Evolutionary conservation across 2,329 filamentous ascomycete genomes (phyloP), one percentile per base, ranked within the genome.

Genomic region (Claviceps digitariae): DNA sequence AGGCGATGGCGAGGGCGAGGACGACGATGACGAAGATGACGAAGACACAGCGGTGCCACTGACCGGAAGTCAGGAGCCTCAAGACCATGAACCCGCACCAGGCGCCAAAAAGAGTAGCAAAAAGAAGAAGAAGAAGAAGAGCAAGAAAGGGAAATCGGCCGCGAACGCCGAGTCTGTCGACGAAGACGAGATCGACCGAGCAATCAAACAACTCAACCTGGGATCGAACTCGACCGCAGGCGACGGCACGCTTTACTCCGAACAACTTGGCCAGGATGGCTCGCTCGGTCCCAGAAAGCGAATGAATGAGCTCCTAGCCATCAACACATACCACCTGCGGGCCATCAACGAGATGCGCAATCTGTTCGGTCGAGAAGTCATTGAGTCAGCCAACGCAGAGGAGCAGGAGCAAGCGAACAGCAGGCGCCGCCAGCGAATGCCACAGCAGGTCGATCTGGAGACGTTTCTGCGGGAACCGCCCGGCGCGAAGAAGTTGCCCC

Each of bases 271-370:
- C 44, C 56, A 29, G 49, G 53, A 21, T 51, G 63, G 13, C 61
- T 20, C 21, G 15, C 8, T 46, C 4, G 46, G 31, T 23, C 40
- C 53, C 2, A 40, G 50, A 17, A 55, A 27, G 41, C 43, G 66
- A 13, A 64, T 69, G 44, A 71, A 70, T 54, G 62, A 69, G 31
- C 68, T 79, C 4, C 65, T 81, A 2, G 66, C 69, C 31, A 72
- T 79, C 61, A 77, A 77, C 59, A 79, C 83, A 0, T 79, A 86
- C 59, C 81, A 90, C 60, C 77, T 98, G 12, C 90, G 91, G 64
- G 87, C 87, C 8, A 76, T 84, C 38, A 95, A 95, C 62, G 93
- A 98, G 71, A 96, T 98, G 89, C 84, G 77, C 50, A 72, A 70
- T 31, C 66, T 82, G 2, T 82, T 77, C 65, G 79, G 74, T 7